phyloP scores from a whole-genome alignment of 305 asterid species.

The Fraxinus greggii region DNA sequence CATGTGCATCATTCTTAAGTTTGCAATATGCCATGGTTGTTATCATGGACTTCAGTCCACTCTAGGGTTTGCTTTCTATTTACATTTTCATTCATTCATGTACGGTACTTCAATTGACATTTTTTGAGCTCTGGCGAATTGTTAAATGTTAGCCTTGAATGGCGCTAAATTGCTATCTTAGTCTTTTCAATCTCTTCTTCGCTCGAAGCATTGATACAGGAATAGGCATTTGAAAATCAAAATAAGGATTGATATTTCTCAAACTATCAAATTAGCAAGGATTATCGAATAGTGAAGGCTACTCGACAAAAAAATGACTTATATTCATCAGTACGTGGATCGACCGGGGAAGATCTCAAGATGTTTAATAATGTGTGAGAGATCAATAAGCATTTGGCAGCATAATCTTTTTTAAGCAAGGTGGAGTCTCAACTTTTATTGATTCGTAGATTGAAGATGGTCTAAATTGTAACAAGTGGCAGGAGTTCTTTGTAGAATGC shows the following conservation, averaged over 20 bases:
- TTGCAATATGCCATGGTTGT: background rate
- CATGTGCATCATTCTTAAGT: background rate
- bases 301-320: background rate
- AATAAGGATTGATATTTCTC: background rate
- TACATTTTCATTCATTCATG: background rate
- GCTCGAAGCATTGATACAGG: background rate
- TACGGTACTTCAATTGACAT: background rate
- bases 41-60: background rate
- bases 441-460: too few relatives aligned
- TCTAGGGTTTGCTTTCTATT: background rate
- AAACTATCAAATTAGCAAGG: background rate
- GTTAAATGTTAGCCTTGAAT: background rate
- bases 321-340: background rate
- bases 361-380: background rate
- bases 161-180: background rate
- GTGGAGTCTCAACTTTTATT: background rate
- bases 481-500: slow-evolving; percentile 26
- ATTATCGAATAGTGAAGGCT: background rate
- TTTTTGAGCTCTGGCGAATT: background rate
- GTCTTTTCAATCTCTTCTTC: background rate
- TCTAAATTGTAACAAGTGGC: background rate
- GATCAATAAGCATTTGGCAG: background rate
- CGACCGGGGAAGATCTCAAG: background rate
- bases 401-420: background rate
- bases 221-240: background rate